Evolutionary conservation across 2,329 filamentous ascomycete species (phyloP), one percentile per base, ranked within the genome.

Genomic region (Clonostachys sp.): DNA sequence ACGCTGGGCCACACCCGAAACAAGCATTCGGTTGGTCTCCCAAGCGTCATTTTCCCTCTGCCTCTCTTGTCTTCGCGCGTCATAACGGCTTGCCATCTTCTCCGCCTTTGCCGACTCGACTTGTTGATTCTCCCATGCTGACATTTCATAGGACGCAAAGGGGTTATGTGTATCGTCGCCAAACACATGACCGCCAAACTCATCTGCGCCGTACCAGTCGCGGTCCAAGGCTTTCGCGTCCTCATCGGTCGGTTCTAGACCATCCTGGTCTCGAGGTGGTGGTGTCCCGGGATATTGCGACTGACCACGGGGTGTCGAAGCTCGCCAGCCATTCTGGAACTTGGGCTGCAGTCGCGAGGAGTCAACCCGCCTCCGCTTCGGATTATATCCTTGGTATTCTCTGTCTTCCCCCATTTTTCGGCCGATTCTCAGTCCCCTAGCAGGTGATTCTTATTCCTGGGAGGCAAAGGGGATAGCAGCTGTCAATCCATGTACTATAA

Each of bases 11-110:
- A 99, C 91, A 48, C 92, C 92, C 17, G 91, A 96, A 2, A 91
- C 94, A 51, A 99, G 77, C 94, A 99, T 97, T 50, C 94, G 88
- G 64, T 99, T 99, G 14, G 92, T 94, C 67, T 99, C 95, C 94
- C 94, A 99, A 0, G 91, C 92, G 67, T 99, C 94, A 41, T 94
- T 91, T 61, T 99, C 94, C 62, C 88, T 91, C 64, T 96, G 89
- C 57, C 91, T 89, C 67, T 96, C 90, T 49, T 89, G 77, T 51
- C 86, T 84, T 45, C 88, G 80, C 41, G 87, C 87, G 46, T 73
- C 80, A 58, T 75, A 80, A 57, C 80, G 84, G 45, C 79, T 84
- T 6, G 84, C 77, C 72, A 94, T 94, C 75, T 89, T 94, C 66
- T 95, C 89, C 9, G 83, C 76, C 63, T 91, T 70, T 13, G 83